Evolutionary conservation across 495 filamentous ascomycete genomes (phyloP).

Genomic region (Rostrohypoxylon terebratum): DNA sequence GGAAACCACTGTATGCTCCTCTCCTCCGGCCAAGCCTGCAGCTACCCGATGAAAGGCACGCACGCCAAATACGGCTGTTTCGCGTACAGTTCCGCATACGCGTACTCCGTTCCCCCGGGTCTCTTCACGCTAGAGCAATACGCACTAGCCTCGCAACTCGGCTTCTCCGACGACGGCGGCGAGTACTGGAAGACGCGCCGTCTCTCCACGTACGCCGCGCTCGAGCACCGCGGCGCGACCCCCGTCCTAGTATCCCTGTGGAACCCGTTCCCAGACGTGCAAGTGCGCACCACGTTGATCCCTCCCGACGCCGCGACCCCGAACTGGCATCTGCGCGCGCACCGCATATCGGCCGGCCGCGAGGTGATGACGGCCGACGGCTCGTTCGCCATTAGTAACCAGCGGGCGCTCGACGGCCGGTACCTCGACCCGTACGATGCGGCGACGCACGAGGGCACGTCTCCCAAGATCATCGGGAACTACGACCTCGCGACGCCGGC

Average conservation of each 20-base stretch:
- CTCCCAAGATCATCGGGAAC: slow-evolving; percentile 64
- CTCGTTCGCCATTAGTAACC: slow-evolving; percentile 75
- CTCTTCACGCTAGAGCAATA: slow-evolving; percentile 80
- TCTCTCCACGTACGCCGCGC: slow-evolving; percentile 66
- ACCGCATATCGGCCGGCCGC: slow-evolving; percentile 67
- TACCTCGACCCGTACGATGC: slow-evolving; percentile 66
- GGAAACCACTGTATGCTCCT: slow-evolving; percentile 78
- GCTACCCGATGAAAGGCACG: slow-evolving; percentile 81
- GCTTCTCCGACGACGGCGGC: slow-evolving; percentile 79
- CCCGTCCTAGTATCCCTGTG: slow-evolving; percentile 74
- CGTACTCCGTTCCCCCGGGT: slow-evolving; percentile 80
- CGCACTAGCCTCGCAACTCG: slow-evolving; percentile 78
- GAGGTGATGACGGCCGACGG: slow-evolving; percentile 76
- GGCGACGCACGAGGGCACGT: slow-evolving; percentile 58
- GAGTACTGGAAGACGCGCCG: slow-evolving; percentile 83
- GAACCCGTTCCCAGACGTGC: slow-evolving; percentile 75
- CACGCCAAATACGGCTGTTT: slow-evolving; percentile 86
- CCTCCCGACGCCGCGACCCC: slow-evolving; percentile 65
- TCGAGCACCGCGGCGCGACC: slow-evolving; percentile 60
- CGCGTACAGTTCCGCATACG: slow-evolving; percentile 79
- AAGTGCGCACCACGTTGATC: slow-evolving; percentile 71
- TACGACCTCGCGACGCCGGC: slow-evolving; percentile 66
- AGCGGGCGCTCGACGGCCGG: slow-evolving; percentile 67
- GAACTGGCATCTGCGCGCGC: slow-evolving; percentile 77
- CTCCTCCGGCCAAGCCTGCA: slow-evolving; percentile 79